Percentiles rank a stretch among this genome's conserved stretches.
phyloP scores from a whole-genome alignment of 2,329 filamentous ascomycete genomes.

The Mycosphaerella arachidis region DNA sequence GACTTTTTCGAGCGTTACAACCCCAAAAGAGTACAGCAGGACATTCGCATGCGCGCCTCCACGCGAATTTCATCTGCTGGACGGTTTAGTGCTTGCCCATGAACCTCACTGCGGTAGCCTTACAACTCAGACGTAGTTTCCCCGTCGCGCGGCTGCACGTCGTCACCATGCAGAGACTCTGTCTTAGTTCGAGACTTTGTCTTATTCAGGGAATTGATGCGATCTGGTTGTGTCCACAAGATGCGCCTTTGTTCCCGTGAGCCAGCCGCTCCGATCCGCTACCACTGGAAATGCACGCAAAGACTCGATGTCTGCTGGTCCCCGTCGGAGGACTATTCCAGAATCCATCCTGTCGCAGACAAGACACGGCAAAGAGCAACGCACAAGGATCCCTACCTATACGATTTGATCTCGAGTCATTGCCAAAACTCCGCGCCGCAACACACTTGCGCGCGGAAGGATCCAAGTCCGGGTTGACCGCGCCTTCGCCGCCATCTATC shows the following conservation, averaged over 20 bases:
- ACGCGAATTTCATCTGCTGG: background rate
- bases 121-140: too few species aligned
- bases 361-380: background rate
- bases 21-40: background rate
- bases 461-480: background rate
- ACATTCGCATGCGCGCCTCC: background rate
- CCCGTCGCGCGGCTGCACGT: background rate
- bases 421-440: background rate
- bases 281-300: background rate
- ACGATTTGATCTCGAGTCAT: background rate
- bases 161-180: background rate
- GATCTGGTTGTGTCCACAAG: background rate
- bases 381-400: background rate
- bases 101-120: background rate
- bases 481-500: background rate
- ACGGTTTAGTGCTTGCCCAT: background rate
- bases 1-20: background rate
- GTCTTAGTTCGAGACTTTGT: too few species aligned
- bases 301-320: too few species aligned
- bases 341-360: background rate
- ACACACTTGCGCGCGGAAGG: background rate
- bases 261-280: background rate
- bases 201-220: background rate
- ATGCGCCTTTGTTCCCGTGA: background rate
- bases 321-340: background rate